phyloP scores from a whole-genome alignment of 169 alveolate genomes.

The Cryptosporidium viatorum region DNA sequence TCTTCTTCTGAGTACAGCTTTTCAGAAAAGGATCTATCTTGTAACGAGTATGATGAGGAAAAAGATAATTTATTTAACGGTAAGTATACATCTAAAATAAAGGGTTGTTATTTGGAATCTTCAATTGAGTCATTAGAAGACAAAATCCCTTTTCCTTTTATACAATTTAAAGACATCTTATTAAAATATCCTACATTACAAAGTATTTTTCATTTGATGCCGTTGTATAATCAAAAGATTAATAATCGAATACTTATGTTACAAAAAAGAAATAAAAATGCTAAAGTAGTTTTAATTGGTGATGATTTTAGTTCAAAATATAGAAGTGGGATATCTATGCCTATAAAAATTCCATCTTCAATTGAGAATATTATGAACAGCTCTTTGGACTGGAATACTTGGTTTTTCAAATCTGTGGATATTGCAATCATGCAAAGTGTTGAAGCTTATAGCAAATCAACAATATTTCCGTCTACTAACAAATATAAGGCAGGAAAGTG shows the following conservation, averaged over 20 bases:
- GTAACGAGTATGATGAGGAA: slow-evolving; percentile 1
- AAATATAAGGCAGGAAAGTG: slow-evolving; percentile 44
- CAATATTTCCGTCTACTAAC: slow-evolving; percentile 12
- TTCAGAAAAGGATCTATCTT: slow-evolving; percentile 33
- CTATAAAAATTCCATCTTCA: slow-evolving; percentile 44
- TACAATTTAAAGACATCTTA: slow-evolving; percentile 57
- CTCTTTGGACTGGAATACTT: slow-evolving; percentile 63
- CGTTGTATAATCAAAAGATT: slow-evolving; percentile 43
- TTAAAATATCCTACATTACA: slow-evolving; percentile 1
- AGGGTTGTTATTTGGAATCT: slow-evolving; percentile 60
- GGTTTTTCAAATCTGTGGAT: slow-evolving; percentile 61
- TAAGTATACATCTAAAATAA: slow-evolving; percentile 27
- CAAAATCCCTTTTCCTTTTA: slow-evolving; percentile 53
- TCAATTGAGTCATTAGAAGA: slow-evolving; percentile 39
- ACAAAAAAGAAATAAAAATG: slow-evolving; percentile 40
- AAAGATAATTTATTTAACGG: slow-evolving; percentile 57
- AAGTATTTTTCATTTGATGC: slow-evolving; percentile 38
- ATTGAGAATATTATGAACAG: slow-evolving; percentile 19
- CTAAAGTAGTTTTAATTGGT: slow-evolving; percentile 39
- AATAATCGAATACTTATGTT: slow-evolving; percentile 7
- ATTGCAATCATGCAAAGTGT: slow-evolving; percentile 70
- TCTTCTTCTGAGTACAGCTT: slow-evolving; percentile 36
- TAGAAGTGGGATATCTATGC: slow-evolving; percentile 50
- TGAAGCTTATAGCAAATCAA: slow-evolving; percentile 45
- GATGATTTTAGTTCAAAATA: slow-evolving; percentile 59